phyloP scores from a whole-genome alignment of 495 filamentous ascomycete genomes.

The Daldinia caldariorum region DNA sequence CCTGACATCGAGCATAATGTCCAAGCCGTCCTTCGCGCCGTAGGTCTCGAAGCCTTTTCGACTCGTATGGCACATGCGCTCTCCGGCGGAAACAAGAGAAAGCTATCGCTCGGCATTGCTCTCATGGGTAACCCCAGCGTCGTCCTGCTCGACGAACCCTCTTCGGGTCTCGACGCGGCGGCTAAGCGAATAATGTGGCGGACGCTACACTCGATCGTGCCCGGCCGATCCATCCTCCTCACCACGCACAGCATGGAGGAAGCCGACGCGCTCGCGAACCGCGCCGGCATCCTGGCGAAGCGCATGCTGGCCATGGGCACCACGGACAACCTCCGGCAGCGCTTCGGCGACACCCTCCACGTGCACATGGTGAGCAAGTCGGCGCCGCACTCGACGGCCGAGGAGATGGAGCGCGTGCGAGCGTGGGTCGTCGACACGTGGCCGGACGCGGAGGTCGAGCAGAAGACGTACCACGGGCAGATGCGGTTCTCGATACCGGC shows the following conservation, averaged over 20 bases:
- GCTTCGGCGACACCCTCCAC: conserved; percentile 70
- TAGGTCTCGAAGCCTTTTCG: conserved; percentile 67
- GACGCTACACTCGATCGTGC: conserved; percentile 66
- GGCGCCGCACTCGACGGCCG: conserved; percentile 72
- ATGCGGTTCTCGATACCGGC: conserved; percentile 78
- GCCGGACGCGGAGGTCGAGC: conserved; percentile 69
- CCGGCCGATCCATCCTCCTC: conserved; percentile 70
- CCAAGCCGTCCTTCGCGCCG: conserved; percentile 64
- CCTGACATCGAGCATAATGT: conserved; percentile 71
- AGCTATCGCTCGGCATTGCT: conserved; percentile 77
- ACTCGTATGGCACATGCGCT: conserved; percentile 71
- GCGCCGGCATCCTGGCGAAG: conserved; percentile 76
- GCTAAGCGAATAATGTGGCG: conserved; percentile 82
- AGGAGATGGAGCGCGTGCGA: conserved; percentile 71
- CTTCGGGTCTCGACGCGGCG: conserved; percentile 75
- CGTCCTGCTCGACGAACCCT: conserved; percentile 76
- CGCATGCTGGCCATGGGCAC: conserved; percentile 76
- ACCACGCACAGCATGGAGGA: conserved; percentile 88
- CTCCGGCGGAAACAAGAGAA: conserved; percentile 78
- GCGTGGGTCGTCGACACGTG: conserved; percentile 68
- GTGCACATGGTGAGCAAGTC: conserved; percentile 77
- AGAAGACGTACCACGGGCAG: conserved; percentile 82
- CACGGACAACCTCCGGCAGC: conserved; percentile 64
- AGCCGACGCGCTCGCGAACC: conserved; percentile 74
- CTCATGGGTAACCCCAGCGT: conserved; percentile 80